Evolutionary conservation across 177 flowering plant genomes (phyloP), one percentile per base, ranked within the genome.

Genomic region (Vitis hybrid): DNA sequence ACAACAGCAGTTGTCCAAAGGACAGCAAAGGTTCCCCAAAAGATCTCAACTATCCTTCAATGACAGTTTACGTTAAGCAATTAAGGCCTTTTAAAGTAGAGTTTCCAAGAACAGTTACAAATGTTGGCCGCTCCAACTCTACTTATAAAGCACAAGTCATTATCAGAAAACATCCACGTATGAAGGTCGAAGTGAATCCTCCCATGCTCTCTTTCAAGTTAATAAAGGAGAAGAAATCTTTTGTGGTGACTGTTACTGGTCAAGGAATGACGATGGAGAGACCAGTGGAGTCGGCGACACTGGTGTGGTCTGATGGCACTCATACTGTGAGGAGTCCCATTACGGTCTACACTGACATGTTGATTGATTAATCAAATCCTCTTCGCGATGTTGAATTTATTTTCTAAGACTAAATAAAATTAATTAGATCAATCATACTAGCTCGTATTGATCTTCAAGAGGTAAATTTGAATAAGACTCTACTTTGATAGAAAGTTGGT

Each of bases 1-100:
- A 69, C 3, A 73, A 73, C 45, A 66, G 19, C 57, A 72, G 32
- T 50, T 85, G 88, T 58, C 60, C 75, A 3, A 18, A n/a, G 45
- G 51, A 10, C 1, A 3, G 1, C 50, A 19, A 55, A 65, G 67
- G 72, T 74, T 60, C 70, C 60, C 11, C 77, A 64, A 34, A 34
- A 34, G 45, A 34, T 34, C 6, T 34, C 1, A 34, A 34, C 7
- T 34, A 34, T 34, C 45, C 45, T 4, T 4, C 45, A 34, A 34
- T 34, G 45, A 34, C 45, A 34, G 45, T 34, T 34, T 34, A 34
- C 7, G 45, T 34, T 34, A 34, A 34, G 45, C 45, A 34, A 0
- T 58, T 79, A 79, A 49, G 1, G 13, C 2, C 23, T 55, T 85
- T 83, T 13, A 72, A 79, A 4, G 50, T 67, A 8, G 68, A 34